A percentile compares a stretch with the other conserved stretches of the same genome.
These are phyloP conservation scores for Tolypocladium cylindrosporum DNA, from an alignment of 2,329 filamentous ascomycete species.

Conservation along the genomic window DNA sequence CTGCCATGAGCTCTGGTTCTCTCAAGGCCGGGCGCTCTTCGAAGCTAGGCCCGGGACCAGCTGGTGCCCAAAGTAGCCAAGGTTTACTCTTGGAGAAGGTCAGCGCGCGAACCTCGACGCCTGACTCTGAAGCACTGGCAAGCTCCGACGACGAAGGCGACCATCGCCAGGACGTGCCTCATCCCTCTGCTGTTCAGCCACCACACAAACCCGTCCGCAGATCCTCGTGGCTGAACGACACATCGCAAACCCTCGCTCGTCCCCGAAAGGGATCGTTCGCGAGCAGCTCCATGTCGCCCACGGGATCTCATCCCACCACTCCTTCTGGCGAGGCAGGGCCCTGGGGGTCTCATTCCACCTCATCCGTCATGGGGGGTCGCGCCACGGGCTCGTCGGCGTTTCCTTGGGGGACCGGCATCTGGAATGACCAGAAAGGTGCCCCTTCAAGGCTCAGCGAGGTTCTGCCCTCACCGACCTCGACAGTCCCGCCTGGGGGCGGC, in stretches of 20 bases:
- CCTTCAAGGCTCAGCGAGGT: conserved; percentile 66
- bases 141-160: conserved; percentile 92
- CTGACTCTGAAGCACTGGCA: conserved; percentile 85
- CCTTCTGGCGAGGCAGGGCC: conserved; percentile 55
- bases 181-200: conserved; percentile 29
- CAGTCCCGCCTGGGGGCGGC: conserved; percentile 33
- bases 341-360: conserved; percentile 45
- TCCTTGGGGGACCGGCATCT: conserved; percentile 71
- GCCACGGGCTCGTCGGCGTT: conserved; percentile 42
- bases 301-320: conserved; percentile 70
- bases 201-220: conserved; percentile 57
- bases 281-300: conserved; percentile 67
- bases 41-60: conserved; percentile 39
- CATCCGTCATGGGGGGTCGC: conserved; percentile 37
- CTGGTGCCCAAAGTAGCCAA: conserved; percentile 46
- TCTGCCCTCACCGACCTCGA: conserved; percentile 63
- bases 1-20: conserved; percentile 40
- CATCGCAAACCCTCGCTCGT: conserved; percentile 50
- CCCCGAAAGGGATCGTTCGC: conserved; percentile 70
- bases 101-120: conserved; percentile 72
- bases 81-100: conserved; percentile 64
- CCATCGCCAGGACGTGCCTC: conserved; percentile 44
- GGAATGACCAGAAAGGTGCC: conserved; percentile 75
- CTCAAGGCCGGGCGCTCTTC: conserved; percentile 38
- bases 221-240: conserved; percentile 81